Conservation (phyloP, 176 grass and related monocot species). For the Miscanthus lutarioriparius region DNA sequence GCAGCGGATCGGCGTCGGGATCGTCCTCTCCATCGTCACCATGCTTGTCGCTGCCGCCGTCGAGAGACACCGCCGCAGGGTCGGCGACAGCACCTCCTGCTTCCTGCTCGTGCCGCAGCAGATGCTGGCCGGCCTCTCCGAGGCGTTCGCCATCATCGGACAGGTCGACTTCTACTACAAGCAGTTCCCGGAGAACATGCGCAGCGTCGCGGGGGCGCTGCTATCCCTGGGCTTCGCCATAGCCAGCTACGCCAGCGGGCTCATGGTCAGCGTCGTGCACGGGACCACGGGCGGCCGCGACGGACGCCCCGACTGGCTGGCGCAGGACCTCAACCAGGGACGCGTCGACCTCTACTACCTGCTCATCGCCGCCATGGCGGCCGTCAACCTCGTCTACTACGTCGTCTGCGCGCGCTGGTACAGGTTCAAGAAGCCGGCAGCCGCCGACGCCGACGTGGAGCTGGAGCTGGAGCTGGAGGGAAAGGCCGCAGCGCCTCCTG, state of each 20-base stretch:
- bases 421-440: conserved; percentile 45
- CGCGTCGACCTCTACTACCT: conserved; percentile 73
- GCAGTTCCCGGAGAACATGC: conserved; percentile 82
- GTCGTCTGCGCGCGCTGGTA: conserved; percentile 63
- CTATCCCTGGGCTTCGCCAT: conserved; percentile 26
- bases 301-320: conserved; percentile 47
- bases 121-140: conserved; percentile 45
- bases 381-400: conserved; percentile 54
- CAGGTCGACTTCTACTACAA: conserved; percentile 74
- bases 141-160: conserved; percentile 58
- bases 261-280: conserved; percentile 56
- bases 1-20: conserved; percentile 38
- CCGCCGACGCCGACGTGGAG: not conserved
- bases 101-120: conserved; percentile 67
- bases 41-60: conserved; percentile 48
- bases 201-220: conserved; percentile 58
- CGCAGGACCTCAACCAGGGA: conserved; percentile 48
- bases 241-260: conserved; percentile 46
- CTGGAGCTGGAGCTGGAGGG: not conserved
- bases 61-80: conserved; percentile 38
- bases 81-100: conserved; percentile 33
- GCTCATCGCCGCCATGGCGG: conserved; percentile 35
- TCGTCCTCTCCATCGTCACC: conserved; percentile 37
- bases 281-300: conserved; percentile 14
- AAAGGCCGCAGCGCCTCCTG: not conserved